Percentiles rank a stretch among this genome's conserved stretches.
Evolutionary conservation across 2,329 filamentous ascomycete species (phyloP).

Genomic region (Huntiella savannae): DNA sequence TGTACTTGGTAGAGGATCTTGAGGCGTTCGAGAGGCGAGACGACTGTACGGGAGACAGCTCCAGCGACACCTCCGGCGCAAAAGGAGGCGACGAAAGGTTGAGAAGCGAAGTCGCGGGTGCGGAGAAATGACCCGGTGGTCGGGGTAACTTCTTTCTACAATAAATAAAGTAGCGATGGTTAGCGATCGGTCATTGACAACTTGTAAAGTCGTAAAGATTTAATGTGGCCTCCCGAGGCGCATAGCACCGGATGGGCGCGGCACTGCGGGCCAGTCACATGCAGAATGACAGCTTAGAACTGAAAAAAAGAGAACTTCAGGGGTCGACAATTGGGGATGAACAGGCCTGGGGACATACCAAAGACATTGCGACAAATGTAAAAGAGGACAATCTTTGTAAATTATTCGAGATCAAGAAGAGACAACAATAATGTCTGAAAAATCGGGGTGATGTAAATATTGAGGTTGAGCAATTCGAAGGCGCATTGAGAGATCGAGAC

Average conservation of each 20-base stretch:
- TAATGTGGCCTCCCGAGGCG: neutral
- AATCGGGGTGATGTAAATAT: too few species aligned
- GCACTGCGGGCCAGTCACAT: neutral
- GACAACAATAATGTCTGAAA: too few species aligned
- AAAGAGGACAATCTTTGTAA: too few species aligned
- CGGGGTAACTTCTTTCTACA: slow-evolving; percentile 6
- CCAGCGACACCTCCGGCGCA: slow-evolving; percentile 86
- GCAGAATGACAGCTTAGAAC: neutral
- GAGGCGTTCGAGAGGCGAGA: slow-evolving; percentile 83
- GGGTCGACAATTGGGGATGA: too few species aligned
- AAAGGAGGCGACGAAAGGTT: slow-evolving; percentile 80
- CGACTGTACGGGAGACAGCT: slow-evolving; percentile 91
- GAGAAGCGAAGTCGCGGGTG: slow-evolving; percentile 35
- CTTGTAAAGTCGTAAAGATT: neutral
- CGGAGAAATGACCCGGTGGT: neutral
- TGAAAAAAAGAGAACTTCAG: too few species aligned
- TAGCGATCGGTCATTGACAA: too few species aligned
- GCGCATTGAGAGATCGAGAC: too few species aligned
- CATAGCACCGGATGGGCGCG: neutral
- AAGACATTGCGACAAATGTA: too few species aligned
- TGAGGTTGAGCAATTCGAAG: too few species aligned
- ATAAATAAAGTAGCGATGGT: too few species aligned
- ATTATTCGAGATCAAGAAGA: too few species aligned
- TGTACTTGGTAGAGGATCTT: slow-evolving; percentile 98
- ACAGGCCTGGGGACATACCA: too few species aligned